Evolutionary conservation across 2,329 filamentous ascomycete species (phyloP).

Genomic region (Colletotrichum musicola): DNA sequence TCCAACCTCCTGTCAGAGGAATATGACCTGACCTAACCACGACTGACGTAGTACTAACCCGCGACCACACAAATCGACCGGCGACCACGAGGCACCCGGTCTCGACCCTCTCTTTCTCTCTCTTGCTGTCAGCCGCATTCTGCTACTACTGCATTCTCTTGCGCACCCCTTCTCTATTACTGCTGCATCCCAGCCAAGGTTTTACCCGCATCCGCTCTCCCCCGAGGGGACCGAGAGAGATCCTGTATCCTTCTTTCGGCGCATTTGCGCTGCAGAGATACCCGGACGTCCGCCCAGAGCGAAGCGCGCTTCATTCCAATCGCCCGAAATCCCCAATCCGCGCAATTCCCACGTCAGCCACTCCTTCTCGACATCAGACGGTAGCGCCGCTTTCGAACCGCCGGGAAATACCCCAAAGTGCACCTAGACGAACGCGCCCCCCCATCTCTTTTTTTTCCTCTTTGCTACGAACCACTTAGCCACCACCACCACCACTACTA

Average conservation of each 20-base stretch:
- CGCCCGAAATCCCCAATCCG: neutral
- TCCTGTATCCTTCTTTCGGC: neutral
- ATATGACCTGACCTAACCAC: constrained; percentile 16
- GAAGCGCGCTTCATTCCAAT: constrained; percentile 14
- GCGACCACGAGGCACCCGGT: too few relatives aligned
- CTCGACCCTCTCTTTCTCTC: neutral
- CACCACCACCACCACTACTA: constrained; percentile 13
- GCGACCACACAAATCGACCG: neutral
- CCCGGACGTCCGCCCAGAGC: constrained; percentile 16
- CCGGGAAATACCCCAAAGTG: constrained; percentile 9
- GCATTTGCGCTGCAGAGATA: constrained; percentile 16
- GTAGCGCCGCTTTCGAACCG: constrained; percentile 28
- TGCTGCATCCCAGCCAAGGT: too few relatives aligned
- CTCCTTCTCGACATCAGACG: constrained; percentile 26
- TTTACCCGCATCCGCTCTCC: neutral
- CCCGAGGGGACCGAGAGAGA: constrained; percentile 6
- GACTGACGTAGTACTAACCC: constrained; percentile 26
- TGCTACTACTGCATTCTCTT: neutral
- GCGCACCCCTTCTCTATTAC: too few relatives aligned
- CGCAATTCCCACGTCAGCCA: constrained; percentile 27
- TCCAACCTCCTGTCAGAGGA: constrained; percentile 30
- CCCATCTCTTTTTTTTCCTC: constrained; percentile 4
- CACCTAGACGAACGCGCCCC: constrained; percentile 24
- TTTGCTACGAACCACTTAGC: constrained; percentile 19
- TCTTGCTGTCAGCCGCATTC: too few relatives aligned